Evolutionary conservation across 768 basidiomycete genomes (phyloP).

Genomic region (Kwoniella botswanensis): DNA sequence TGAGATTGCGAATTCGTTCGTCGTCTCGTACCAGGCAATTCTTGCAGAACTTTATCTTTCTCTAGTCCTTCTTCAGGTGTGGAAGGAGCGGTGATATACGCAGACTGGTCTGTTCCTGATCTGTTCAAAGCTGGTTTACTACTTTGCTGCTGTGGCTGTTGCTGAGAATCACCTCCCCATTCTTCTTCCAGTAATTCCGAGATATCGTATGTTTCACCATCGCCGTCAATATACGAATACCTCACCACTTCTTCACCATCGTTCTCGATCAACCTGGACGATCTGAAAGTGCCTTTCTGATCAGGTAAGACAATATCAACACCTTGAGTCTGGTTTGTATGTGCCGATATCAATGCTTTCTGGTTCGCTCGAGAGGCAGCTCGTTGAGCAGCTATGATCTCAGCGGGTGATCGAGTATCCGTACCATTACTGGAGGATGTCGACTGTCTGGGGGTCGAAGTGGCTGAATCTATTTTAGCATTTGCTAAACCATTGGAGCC

Average conservation of each 20-base stretch:
- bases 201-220: conserved; percentile 91
- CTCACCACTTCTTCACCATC: conserved; percentile 70
- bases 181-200: conserved; percentile 92
- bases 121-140: conserved; percentile 36
- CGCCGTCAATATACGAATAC: conserved; percentile 89
- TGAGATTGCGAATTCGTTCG: conserved; percentile 7
- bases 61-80: conserved; percentile 42
- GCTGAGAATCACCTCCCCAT: conserved; percentile 60
- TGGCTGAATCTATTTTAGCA: conserved; percentile 12
- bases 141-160: neutral
- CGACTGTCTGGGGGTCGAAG: conserved; percentile 10
- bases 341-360: conserved; percentile 80
- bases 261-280: conserved; percentile 69
- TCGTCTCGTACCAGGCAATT: neutral
- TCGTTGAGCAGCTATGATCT: conserved; percentile 92
- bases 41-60: conserved; percentile 3
- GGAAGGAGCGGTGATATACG: conserved; percentile 56
- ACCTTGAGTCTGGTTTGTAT: conserved; percentile 81
- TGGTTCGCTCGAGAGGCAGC: conserved; percentile 84
- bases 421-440: neutral
- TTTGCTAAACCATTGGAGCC: neutral
- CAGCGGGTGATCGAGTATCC: conserved; percentile 67
- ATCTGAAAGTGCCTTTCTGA: conserved; percentile 78
- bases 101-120: conserved; percentile 36
- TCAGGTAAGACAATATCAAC: conserved; percentile 87